Conservation (phyloP, 2,329 filamentous ascomycete species). For the Penicillium sp. region DNA sequence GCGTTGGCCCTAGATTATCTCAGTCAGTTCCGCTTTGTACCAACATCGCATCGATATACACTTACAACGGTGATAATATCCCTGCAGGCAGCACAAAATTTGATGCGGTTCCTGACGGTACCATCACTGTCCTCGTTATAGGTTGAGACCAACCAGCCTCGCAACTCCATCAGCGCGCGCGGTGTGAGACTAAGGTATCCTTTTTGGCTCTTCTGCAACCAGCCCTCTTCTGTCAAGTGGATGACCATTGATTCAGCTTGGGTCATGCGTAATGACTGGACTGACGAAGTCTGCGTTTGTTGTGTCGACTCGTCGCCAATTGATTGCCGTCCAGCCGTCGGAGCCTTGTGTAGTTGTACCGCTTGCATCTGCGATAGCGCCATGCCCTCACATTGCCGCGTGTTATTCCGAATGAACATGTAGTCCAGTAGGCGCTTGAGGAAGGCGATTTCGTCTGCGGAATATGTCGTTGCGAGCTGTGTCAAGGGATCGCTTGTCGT, state of each 20-base stretch:
- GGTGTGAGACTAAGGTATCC: conserved; percentile 74
- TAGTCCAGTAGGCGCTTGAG: conserved; percentile 81
- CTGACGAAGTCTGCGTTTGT: conserved; percentile 31
- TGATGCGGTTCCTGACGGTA: conserved; percentile 64
- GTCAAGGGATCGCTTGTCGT: conserved; percentile 78
- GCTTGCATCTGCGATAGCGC: conserved; percentile 77
- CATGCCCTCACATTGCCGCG: conserved; percentile 72
- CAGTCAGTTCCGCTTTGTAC: conserved; percentile 2
- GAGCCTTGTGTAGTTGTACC: conserved; percentile 58
- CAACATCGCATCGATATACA: conserved; percentile 7
- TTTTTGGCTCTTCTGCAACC: conserved; percentile 70
- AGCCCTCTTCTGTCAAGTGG: conserved; percentile 71
- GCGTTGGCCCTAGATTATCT: conserved; percentile 59
- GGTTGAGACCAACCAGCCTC: conserved; percentile 76
- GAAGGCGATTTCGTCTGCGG: conserved; percentile 80
- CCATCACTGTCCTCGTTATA: conserved; percentile 73
- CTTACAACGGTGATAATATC: conserved; percentile 75
- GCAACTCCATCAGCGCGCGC: conserved; percentile 77
- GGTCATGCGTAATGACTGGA: conserved; percentile 63
- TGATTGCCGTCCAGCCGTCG: conserved; percentile 39
- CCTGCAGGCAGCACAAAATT: conserved; percentile 81
- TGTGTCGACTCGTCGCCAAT: conserved; percentile 40
- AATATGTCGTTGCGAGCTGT: conserved; percentile 78
- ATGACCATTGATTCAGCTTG: conserved; percentile 72
- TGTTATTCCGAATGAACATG: conserved; percentile 91